Evolutionary conservation across 139 green algal genomes (phyloP), one percentile per base, ranked within the genome.

Genomic region (Parachlorella kessleri): DNA sequence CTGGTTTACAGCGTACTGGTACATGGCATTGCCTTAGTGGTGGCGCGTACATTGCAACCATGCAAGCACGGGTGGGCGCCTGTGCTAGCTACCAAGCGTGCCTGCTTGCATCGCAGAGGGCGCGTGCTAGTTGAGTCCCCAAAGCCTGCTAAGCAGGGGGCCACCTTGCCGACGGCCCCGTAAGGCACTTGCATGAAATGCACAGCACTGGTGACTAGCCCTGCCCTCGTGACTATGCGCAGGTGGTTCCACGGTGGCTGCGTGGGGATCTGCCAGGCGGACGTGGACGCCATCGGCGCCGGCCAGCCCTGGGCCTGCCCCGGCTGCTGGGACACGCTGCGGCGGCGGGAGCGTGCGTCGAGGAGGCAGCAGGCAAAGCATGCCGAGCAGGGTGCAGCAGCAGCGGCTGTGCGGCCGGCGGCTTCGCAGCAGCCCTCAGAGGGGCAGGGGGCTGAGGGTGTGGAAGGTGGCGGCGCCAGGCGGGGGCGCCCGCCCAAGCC

Each of bases 171-270:
- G n/a, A n/a, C n/a, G n/a, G n/a, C n/a, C n/a, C n/a, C n/a, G n/a
- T n/a, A n/a, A n/a, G n/a, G n/a, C n/a, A n/a, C n/a, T n/a, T n/a
- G n/a, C n/a, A n/a, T n/a, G n/a, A n/a, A n/a, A n/a, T n/a, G n/a
- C n/a, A n/a, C n/a, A n/a, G n/a, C n/a, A n/a, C n/a, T n/a, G n/a
- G n/a, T n/a, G n/a, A n/a, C n/a, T n/a, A n/a, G n/a, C n/a, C n/a
- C n/a, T n/a, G n/a, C n/a, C n/a, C n/a, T n/a, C n/a, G n/a, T n/a
- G n/a, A n/a, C n/a, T 14, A 18, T 59, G 4, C 23, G 6, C 75
- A 80, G 75, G 36, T 86, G 81, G 81, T 88, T 88, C 73, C 83
- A 88, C 65, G 79, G 83, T 55, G 37, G 24, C 39, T 88, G 83
- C 41, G 79, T 78, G 14, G 55, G 35, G 21, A 59, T 85, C 66